Base-by-base conservation (phyloP, 805 yeast genomes). In the Candida ponderosae region DNA sequence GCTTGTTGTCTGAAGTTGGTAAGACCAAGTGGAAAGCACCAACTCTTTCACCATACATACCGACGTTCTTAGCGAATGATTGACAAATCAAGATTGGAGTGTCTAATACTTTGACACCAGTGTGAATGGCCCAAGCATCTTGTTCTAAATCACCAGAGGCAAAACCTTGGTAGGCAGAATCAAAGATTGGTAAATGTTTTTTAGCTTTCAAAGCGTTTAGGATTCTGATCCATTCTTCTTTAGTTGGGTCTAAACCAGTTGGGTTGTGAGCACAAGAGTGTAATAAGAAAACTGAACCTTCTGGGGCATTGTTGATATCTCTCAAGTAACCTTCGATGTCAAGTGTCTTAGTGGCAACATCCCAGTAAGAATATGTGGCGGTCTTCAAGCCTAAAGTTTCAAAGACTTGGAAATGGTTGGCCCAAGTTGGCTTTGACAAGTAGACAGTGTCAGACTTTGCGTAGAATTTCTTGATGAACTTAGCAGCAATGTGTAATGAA, bases 261-360 rank as follows among this genome's bases (percentile, higher is more conserved):
- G 98, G 97, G 61, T 90, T 90, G 64, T 90, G 98, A 26, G 97
- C 97, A 61, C 97, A 89, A 4, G 97, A 88, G 57, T 90, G 98
- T 42, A 90, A 69, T 40, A 90, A 61, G 49, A 90, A 79, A 32
- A 87, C 66, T 8, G 95, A 86, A 34, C 95, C 95, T 7, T 59
- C 57, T 38, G 81, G 81, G 11, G 96, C 94, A 17, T 57, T 40
- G 33, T 73, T 66, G 45, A 90, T 79, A 32, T 86, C 64, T 11
- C 51, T 46, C 28, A 89, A 48, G 54, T 80, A 77, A 1, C 88
- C 95, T 7, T 72, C 66, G 41, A 89, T 60, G 56, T 85, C 82
- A 48, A 90, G 70, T 4, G 79, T 65, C 62, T 85, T 85, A 39
- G 80, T 74, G 17, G 65, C 68, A 38, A 70, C 66, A 54, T 90